phyloP scores from a whole-genome alignment of 495 filamentous ascomycete genomes.

The Trichoderma asperelloides region DNA sequence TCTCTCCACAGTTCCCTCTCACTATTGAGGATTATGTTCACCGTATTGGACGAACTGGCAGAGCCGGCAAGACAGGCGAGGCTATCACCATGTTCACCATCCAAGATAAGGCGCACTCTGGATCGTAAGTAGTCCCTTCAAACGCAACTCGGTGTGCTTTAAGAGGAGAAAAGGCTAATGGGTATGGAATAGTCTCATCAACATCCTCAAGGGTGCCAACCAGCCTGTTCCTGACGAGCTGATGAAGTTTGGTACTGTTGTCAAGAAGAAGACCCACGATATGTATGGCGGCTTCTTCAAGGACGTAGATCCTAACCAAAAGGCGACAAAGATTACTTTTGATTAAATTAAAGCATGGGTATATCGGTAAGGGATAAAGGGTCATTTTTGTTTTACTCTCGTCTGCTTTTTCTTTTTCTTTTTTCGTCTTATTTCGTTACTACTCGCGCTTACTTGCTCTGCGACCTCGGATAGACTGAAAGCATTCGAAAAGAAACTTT shows the following conservation, averaged over 20 bases:
- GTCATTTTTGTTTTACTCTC: neutral
- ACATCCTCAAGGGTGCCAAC: slow-evolving; percentile 81
- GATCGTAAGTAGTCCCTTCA: slow-evolving; percentile 51
- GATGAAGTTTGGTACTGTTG: slow-evolving; percentile 91
- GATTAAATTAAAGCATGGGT: slow-evolving; percentile 43
- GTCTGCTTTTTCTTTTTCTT: neutral
- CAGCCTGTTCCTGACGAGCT: slow-evolving; percentile 82
- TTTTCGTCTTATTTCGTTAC: neutral
- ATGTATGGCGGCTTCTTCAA: slow-evolving; percentile 91
- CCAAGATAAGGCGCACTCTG: slow-evolving; percentile 79
- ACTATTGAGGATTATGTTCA: slow-evolving; percentile 94
- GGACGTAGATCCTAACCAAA: slow-evolving; percentile 65
- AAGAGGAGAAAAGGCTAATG: neutral
- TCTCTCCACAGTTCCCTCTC: slow-evolving; percentile 37
- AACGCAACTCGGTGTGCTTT: neutral
- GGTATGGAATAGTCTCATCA: slow-evolving; percentile 51
- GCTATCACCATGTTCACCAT: slow-evolving; percentile 94
- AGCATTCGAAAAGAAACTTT: slow-evolving; percentile 43
- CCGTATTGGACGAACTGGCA: slow-evolving; percentile 88
- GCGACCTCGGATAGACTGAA: slow-evolving; percentile 30
- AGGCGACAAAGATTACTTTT: slow-evolving; percentile 88
- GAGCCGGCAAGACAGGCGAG: slow-evolving; percentile 80
- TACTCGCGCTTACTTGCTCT: slow-evolving; percentile 13
- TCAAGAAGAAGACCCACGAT: slow-evolving; percentile 95
- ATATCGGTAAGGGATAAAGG: neutral